Conservation (phyloP, 306 rosid genomes). For the Acacia melanoxylon region DNA sequence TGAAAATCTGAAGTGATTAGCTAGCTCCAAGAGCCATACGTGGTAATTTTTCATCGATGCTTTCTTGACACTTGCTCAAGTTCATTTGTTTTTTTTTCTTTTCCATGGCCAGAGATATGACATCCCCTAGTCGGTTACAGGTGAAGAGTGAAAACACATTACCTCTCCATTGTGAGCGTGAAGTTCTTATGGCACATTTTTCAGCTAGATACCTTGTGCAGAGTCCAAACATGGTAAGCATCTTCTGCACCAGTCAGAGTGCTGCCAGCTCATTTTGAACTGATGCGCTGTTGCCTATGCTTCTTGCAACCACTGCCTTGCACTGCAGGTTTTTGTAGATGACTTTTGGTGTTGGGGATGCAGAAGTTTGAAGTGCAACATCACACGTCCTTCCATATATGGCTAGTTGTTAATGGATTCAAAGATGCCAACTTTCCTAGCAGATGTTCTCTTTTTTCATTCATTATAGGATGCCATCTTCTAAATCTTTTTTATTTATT, state of each 20-base stretch:
- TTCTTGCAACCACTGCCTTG: background rate
- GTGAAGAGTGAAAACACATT: constrained; percentile 29
- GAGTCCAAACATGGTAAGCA: background rate
- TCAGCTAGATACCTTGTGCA: constrained; percentile 16
- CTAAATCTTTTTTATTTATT: background rate
- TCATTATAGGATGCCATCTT: background rate
- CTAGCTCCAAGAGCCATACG: constrained; percentile 19
- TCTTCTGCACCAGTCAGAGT: constrained; percentile 19
- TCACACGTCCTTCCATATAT: background rate
- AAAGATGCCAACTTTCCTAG: background rate
- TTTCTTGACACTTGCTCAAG: constrained; percentile 18
- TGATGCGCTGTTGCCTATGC: background rate
- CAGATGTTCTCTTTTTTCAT: background rate
- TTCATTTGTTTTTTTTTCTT: constrained; percentile 15
- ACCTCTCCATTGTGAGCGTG: constrained; percentile 9
- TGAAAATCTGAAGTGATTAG: background rate
- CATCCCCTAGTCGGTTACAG: constrained; percentile 10
- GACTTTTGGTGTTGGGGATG: background rate
- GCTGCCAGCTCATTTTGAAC: background rate
- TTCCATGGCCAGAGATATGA: constrained; percentile 13
- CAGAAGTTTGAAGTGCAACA: background rate
- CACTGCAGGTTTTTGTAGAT: background rate
- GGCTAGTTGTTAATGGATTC: background rate
- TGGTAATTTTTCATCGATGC: constrained; percentile 2
- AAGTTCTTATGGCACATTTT: constrained; percentile 9